These are phyloP conservation scores for Penicillium robsamsonii DNA, from an alignment of 495 filamentous ascomycete genomes.

Conservation along the genomic window DNA sequence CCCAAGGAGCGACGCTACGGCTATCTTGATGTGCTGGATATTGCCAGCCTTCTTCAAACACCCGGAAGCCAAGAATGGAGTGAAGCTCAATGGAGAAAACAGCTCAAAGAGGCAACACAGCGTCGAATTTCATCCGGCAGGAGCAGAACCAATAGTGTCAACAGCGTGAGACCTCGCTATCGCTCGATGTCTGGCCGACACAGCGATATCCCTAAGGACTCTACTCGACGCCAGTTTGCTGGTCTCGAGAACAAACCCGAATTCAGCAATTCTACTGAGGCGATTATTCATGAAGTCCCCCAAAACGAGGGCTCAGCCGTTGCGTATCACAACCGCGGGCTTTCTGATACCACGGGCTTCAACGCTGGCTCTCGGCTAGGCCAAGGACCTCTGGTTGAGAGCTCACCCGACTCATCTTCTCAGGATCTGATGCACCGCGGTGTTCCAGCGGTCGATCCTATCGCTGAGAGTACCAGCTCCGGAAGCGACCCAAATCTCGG, in stretches of 20 bases:
- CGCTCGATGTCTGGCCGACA: conserved; percentile 58
- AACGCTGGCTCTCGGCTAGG: conserved; percentile 17
- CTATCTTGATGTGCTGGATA: conserved; percentile 86
- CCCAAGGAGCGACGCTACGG: conserved; percentile 84
- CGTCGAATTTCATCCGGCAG: conserved; percentile 62
- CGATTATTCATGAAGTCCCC: conserved; percentile 32
- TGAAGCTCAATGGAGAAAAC: conserved; percentile 85
- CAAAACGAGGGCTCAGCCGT: conserved; percentile 39
- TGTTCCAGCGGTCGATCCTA: conserved; percentile 23
- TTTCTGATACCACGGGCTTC: conserved; percentile 52
- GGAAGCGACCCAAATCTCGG: conserved; percentile 45
- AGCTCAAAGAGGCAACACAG: conserved; percentile 87
- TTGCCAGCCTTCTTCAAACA: conserved; percentile 71
- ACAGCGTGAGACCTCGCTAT: conserved; percentile 57
- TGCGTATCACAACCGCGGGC: conserved; percentile 49
- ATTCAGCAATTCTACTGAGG: conserved; percentile 41
- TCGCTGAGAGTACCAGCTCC: conserved; percentile 55
- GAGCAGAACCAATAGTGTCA: conserved; percentile 57
- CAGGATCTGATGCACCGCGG: conserved; percentile 43
- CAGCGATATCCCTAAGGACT: conserved; percentile 34
- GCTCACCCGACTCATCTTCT: conserved; percentile 32
- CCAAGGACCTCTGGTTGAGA: conserved; percentile 33
- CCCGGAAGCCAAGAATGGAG: conserved; percentile 76
- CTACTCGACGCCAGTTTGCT: conserved; percentile 42
- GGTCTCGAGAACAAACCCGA: conserved; percentile 50